Conservation (phyloP, 2,329 filamentous ascomycete species). For the Neophaeococcomyces mojaviensis region DNA sequence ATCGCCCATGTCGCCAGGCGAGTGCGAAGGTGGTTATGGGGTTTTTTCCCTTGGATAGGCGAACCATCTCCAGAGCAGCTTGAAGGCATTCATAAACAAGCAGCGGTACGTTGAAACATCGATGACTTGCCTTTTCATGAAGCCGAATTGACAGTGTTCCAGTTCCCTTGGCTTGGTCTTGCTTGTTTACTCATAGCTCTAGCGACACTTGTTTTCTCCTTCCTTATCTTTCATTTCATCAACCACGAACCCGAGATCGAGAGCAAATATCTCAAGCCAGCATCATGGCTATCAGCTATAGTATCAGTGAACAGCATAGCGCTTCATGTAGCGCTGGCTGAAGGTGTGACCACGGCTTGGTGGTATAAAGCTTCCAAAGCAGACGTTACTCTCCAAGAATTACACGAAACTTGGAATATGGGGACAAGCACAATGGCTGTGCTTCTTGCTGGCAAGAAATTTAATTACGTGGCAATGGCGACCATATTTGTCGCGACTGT, state of each 20-base stretch:
- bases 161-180: too few species aligned
- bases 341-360: constrained; percentile 8
- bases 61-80: not conserved
- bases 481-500: constrained; percentile 7
- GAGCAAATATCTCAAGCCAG: constrained; percentile 4
- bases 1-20: too few species aligned
- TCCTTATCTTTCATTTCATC: not conserved
- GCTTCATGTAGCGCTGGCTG: constrained; percentile 6
- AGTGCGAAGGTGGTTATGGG: not conserved
- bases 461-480: constrained; percentile 5
- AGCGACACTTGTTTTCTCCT: constrained; percentile 1
- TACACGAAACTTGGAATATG: constrained; percentile 2
- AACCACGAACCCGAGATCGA: not conserved
- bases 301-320: constrained; percentile 6
- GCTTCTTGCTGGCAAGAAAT: constrained; percentile 3
- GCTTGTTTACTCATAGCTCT: too few species aligned
- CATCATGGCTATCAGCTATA: constrained; percentile 6
- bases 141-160: too few species aligned
- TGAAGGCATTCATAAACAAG: not conserved
- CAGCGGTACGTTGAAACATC: not conserved
- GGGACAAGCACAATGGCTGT: constrained; percentile 2
- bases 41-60: constrained; percentile 6
- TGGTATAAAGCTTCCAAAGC: constrained; percentile 1
- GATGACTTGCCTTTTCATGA: too few species aligned
- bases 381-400: constrained; percentile 1